Base-by-base conservation (phyloP, 2,329 filamentous ascomycete genomes). In the Trichoderma cornu-damae region DNA sequence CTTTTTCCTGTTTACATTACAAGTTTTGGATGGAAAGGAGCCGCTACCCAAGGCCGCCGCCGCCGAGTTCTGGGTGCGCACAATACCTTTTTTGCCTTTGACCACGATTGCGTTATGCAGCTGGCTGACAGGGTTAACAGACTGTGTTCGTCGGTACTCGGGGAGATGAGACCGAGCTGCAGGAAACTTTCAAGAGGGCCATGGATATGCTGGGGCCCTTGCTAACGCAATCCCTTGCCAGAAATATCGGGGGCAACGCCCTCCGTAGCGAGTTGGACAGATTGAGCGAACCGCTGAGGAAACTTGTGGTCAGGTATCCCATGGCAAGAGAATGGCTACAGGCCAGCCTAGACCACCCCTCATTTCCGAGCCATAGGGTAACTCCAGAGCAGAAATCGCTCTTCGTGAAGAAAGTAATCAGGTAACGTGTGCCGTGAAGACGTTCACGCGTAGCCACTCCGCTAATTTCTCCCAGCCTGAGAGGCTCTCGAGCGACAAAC, bases 41-140 rank as follows among this genome's bases (percentile, higher is more conserved):
- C 84, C 87, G 0, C 74, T 95, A 8, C 87, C 89, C 0, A 95
- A 94, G 71, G 81, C 81, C 28, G 82, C 87, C 2, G 82, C 89
- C 1, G 82, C 85, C 7, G 83, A 87, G 26, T 89, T 95, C 61
- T 94, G 90, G 88, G 85, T 87, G 72, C 63, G 77, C 66, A 11
- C 12, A 8, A 38, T 14, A 12, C 18, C 11, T 3, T 26, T 16
- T 37, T 5, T 28, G 35, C 6, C 43, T n/a, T 30, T 11, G n/a
- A 24, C 49, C 1, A 14, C 34, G 3, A 1, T 20, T 3, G 12
- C 28, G 7, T 14, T 1, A 1, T 26, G 11, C 51, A 59, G 28
- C 55, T 62, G 11, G 57, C 46, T 24, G 14, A 56, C n/a, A 18
- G 3, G 5, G 28, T 9, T 34, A 24, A 11, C 48, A 85, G 83